Evolutionary conservation across 768 basidiomycete genomes (phyloP).

Genomic region (Xerocomus potaroensis): DNA sequence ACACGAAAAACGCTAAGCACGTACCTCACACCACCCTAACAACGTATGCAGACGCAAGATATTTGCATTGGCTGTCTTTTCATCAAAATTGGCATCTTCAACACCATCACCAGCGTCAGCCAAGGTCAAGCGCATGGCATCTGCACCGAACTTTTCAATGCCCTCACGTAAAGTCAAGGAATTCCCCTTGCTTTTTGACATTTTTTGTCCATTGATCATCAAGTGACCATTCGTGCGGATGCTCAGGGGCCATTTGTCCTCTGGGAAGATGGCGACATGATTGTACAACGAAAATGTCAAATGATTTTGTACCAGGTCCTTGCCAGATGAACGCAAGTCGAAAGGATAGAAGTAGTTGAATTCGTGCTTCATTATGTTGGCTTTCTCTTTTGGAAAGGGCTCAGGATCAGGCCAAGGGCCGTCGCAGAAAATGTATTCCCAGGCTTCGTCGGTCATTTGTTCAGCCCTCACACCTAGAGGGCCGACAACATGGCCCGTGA

Average conservation of each 20-base stretch:
- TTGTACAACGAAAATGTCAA: constrained; percentile 92
- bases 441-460: constrained; percentile 96
- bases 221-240: constrained; percentile 96
- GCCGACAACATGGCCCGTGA: constrained; percentile 77
- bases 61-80: constrained; percentile 95
- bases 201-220: constrained; percentile 97
- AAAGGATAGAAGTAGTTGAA: constrained; percentile 98
- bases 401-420: constrained; percentile 70
- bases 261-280: constrained; percentile 88
- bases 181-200: constrained; percentile 97
- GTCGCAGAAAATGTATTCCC: constrained; percentile 88
- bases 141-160: constrained; percentile 93
- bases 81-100: constrained; percentile 99
- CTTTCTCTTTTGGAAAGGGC: constrained; percentile 69
- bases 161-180: constrained; percentile 86
- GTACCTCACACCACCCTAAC: constrained; percentile 88
- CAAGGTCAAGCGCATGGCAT: constrained; percentile 85
- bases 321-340: constrained; percentile 96
- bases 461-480: constrained; percentile 81
- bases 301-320: constrained; percentile 95
- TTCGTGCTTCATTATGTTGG: constrained; percentile 80
- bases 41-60: constrained; percentile 91
- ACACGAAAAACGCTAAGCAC: constrained; percentile 14
- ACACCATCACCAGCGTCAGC: constrained; percentile 97
- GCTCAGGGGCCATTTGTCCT: constrained; percentile 84